Percentiles rank a stretch among this genome's conserved stretches.
Evolutionary conservation across 495 filamentous ascomycete genomes (phyloP).

Genomic region (Hyphodiscus hymeniophilus): DNA sequence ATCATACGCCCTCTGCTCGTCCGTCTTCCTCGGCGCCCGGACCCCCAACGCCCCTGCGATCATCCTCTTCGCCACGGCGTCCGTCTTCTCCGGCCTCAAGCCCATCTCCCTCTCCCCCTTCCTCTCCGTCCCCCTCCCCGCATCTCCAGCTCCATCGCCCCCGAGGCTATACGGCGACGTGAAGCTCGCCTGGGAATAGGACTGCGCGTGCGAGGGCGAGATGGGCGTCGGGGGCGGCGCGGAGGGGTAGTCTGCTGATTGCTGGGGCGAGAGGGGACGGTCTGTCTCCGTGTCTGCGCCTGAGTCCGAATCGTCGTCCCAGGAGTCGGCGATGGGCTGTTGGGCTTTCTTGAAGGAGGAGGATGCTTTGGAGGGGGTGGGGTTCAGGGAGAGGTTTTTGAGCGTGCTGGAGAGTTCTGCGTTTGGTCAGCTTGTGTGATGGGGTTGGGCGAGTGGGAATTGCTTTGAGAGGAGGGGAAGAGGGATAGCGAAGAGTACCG

Average conservation of each 20-base stretch:
- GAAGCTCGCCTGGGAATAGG: slow-evolving; percentile 5
- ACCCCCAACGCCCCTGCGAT: slow-evolving; percentile 87
- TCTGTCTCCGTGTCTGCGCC: slow-evolving; percentile 18
- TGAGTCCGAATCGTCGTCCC: slow-evolving; percentile 21
- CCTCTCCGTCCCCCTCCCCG: background rate
- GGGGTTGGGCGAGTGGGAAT: background rate
- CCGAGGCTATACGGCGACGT: slow-evolving; percentile 15
- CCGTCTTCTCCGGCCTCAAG: slow-evolving; percentile 76
- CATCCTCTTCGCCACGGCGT: slow-evolving; percentile 80
- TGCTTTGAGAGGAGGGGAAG: background rate
- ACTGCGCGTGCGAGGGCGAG: slow-evolving; percentile 15
- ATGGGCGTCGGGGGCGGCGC: slow-evolving; percentile 27
- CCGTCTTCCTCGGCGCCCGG: slow-evolving; percentile 67
- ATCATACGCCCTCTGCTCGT: slow-evolving; percentile 87
- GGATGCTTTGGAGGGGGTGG: slow-evolving; percentile 12
- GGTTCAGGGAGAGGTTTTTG: slow-evolving; percentile 16
- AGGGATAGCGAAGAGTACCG: background rate
- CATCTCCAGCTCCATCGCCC: slow-evolving; percentile 8
- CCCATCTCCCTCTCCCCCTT: slow-evolving; percentile 1
- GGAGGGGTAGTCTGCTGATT: slow-evolving; percentile 20
- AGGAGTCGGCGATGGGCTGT: slow-evolving; percentile 16
- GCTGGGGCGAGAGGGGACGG: slow-evolving; percentile 17
- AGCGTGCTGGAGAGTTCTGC: slow-evolving; percentile 22
- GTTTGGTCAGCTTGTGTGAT: background rate
- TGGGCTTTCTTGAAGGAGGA: slow-evolving; percentile 10